Evolutionary conservation across 768 basidiomycete species (phyloP), one percentile per base, ranked within the genome.

Genomic region (Russula sp.): DNA sequence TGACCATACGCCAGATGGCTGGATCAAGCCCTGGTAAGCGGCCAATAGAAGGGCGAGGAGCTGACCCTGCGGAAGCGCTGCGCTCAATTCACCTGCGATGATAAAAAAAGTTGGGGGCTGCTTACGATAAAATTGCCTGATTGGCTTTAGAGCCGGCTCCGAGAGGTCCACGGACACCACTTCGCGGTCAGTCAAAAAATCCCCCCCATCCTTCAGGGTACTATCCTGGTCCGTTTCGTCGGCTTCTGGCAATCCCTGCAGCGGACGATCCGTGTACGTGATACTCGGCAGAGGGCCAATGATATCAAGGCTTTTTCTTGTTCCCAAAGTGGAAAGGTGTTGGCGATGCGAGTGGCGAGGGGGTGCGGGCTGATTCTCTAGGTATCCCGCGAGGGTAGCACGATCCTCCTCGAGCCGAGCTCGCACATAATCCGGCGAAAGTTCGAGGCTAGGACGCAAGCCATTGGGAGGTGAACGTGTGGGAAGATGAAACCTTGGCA

Each of bases 1-100:
- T 55, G 48, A 86, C 75, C 5, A 85, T 69, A 38, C 78, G 74
- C 78, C 79, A 81, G 29, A 85, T 77, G 9, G 76, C 71, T 18
- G 78, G 75, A 3, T 74, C 67, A 25, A 82, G 72, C 51, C 67
- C 74, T 46, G 61, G 41, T 34, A 61, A 45, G 14, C 63, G 48
- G 58, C 59, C 45, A 46, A 41, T 13, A 10, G 55, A 56, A 52
- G 47, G 51, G 43, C 67, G 56, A 48, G 60, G 59, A 10, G 59
- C 20, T 16, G 61, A 45, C 53, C 68, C 50, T 60, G 48, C 41
- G 35, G 16, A 22, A 18, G 7, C 49, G 42, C 25, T 35, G 7
- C 38, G 38, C 36, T 58, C 25, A 57, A 18, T 59, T 11, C 16
- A 9, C 7, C 4, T 43, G 20, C 43, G 2, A 22, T 16, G 5